phyloP scores from a whole-genome alignment of 805 yeast species.

The Starmerella apis region DNA sequence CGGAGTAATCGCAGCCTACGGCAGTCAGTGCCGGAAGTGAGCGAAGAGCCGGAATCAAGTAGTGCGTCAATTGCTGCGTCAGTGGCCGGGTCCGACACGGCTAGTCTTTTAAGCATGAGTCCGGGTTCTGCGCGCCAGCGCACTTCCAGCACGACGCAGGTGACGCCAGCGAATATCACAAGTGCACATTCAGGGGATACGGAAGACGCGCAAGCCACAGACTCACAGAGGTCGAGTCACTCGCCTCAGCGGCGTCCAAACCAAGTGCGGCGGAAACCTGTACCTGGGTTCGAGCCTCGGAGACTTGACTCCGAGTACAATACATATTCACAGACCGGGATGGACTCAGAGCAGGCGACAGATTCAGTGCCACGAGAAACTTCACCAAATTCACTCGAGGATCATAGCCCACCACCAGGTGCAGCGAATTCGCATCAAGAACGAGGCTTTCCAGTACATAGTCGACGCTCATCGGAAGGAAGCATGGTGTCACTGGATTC shows the following conservation, averaged over 20 bases:
- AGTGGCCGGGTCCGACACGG: constrained; percentile 3
- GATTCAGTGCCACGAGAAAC: too few relatives aligned
- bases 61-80: neutral
- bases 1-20: constrained; percentile 9
- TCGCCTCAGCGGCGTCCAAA: neutral
- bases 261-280: constrained; percentile 8
- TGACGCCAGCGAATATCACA: constrained; percentile 8
- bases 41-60: neutral
- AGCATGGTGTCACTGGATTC: neutral
- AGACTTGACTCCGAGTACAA: too few relatives aligned
- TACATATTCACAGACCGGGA: too few relatives aligned
- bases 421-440: too few relatives aligned
- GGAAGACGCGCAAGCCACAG: too few relatives aligned
- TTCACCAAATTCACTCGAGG: too few relatives aligned
- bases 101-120: constrained; percentile 4
- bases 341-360: too few relatives aligned
- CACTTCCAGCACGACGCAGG: constrained; percentile 11
- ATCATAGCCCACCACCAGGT: too few relatives aligned
- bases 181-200: too few relatives aligned
- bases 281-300: neutral
- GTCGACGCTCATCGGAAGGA: neutral
- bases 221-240: neutral
- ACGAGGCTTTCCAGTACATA: neutral
- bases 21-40: neutral
- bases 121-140: constrained; percentile 7